Conservation (phyloP, 1,284 basidiomycete genomes). For the Ceratobasidium sp. region DNA sequence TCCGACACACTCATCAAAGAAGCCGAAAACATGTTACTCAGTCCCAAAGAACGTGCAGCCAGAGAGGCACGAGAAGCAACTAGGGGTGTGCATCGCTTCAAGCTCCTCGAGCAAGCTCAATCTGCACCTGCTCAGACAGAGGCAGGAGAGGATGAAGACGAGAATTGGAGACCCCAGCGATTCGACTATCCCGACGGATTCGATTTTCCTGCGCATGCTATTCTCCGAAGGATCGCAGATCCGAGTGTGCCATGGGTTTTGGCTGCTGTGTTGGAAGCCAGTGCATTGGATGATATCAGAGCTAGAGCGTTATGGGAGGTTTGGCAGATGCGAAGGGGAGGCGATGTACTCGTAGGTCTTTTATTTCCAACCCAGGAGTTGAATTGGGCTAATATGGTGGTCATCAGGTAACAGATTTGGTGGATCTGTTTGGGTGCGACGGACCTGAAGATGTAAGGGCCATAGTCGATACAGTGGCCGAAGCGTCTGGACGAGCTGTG, state of each 20-base stretch:
- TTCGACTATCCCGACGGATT: slow-evolving; percentile 25
- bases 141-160: neutral
- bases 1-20: slow-evolving; percentile 10
- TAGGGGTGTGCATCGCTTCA: slow-evolving; percentile 22
- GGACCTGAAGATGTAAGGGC: slow-evolving; percentile 11
- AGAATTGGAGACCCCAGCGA: slow-evolving; percentile 31
- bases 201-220: slow-evolving; percentile 8
- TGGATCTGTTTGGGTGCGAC: slow-evolving; percentile 26
- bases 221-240: slow-evolving; percentile 21
- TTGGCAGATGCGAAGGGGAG: slow-evolving; percentile 27
- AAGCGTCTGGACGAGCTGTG: slow-evolving; percentile 25
- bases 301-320: slow-evolving; percentile 33
- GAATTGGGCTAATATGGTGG: neutral
- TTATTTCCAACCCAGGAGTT: neutral
- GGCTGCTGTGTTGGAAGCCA: slow-evolving; percentile 30
- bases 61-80: slow-evolving; percentile 21
- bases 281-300: slow-evolving; percentile 34
- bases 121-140: too few species aligned
- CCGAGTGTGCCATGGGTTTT: slow-evolving; percentile 36
- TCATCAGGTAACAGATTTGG: slow-evolving; percentile 19
- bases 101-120: neutral
- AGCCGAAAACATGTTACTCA: slow-evolving; percentile 23
- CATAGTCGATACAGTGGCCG: slow-evolving; percentile 18
- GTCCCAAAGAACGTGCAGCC: slow-evolving; percentile 22
- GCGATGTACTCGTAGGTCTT: slow-evolving; percentile 2